Conservation (phyloP, 257 asterid genomes). For the Solanum piurae region DNA sequence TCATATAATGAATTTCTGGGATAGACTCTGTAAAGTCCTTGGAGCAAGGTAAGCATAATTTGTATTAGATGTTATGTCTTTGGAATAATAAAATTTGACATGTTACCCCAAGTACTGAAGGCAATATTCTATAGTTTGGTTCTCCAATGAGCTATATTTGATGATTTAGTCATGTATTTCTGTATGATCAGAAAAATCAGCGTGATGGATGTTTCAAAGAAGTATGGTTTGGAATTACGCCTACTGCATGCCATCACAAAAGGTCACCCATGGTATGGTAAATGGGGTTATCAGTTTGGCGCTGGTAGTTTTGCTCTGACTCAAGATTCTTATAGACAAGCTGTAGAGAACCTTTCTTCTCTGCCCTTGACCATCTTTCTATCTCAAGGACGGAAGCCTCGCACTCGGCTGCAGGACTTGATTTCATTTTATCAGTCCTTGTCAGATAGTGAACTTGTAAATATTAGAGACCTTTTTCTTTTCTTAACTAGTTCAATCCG, state of each 20-base stretch:
- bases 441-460: slow-evolving; percentile 68
- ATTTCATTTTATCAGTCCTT: slow-evolving; percentile 75
- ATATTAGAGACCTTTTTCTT: slow-evolving; percentile 59
- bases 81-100: neutral
- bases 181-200: slow-evolving; percentile 58
- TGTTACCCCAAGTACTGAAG: neutral
- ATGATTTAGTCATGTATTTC: neutral
- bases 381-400: slow-evolving; percentile 75
- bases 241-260: slow-evolving; percentile 68
- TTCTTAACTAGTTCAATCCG: slow-evolving; percentile 56
- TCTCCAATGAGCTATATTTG: neutral
- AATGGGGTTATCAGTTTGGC: slow-evolving; percentile 93
- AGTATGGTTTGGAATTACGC: slow-evolving; percentile 75
- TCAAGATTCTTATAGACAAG: slow-evolving; percentile 41
- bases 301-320: slow-evolving; percentile 78
- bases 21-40: slow-evolving; percentile 63
- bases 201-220: slow-evolving; percentile 95
- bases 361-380: slow-evolving; percentile 52
- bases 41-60: slow-evolving; percentile 60
- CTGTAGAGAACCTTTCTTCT: slow-evolving; percentile 48
- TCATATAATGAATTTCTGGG: slow-evolving; percentile 84
- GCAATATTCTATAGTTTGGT: neutral
- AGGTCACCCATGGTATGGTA: slow-evolving; percentile 94
- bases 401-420: slow-evolving; percentile 67
- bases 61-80: neutral